Evolutionary conservation across 345 rosid species (phyloP).

Genomic region (Odontarrhena argentea): DNA sequence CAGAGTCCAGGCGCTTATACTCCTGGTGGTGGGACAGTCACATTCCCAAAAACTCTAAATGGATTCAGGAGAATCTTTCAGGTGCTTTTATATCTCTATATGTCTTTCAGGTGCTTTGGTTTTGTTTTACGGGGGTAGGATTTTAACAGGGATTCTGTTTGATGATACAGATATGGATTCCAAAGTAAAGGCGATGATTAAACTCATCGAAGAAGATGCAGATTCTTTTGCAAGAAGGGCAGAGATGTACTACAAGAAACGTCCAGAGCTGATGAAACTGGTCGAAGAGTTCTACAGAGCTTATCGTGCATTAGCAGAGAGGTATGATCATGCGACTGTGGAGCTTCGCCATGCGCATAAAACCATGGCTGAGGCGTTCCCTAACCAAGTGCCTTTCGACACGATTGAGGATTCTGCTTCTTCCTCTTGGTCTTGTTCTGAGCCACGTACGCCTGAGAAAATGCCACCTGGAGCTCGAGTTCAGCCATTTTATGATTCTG

Average conservation of each 20-base stretch:
- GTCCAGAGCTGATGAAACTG: conserved; percentile 95
- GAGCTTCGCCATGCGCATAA: conserved; percentile 90
- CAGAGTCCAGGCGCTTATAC: conserved; percentile 70
- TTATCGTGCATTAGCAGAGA: conserved; percentile 94
- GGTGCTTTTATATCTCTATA: conserved; percentile 46
- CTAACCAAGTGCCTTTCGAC: conserved; percentile 72
- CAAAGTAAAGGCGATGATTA: conserved; percentile 92
- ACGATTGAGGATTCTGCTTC: conserved; percentile 65
- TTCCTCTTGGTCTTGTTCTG: conserved; percentile 52
- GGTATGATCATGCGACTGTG: conserved; percentile 90
- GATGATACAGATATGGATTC: conserved; percentile 77
- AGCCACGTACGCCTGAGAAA: conserved; percentile 76
- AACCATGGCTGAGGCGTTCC: conserved; percentile 90
- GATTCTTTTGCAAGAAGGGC: conserved; percentile 99
- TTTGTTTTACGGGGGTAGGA: neutral
- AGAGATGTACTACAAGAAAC: conserved; percentile 97
- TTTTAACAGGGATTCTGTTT: neutral
- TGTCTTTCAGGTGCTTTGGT: neutral
- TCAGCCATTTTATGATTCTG: conserved; percentile 41
- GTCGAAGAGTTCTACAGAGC: conserved; percentile 99
- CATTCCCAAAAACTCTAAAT: conserved; percentile 96
- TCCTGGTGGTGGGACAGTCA: conserved; percentile 99
- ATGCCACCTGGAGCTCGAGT: conserved; percentile 50
- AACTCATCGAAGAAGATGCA: conserved; percentile 97
- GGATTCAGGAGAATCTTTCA: conserved; percentile 98